These are phyloP conservation scores for Tetrahymena thermophila DNA, from an alignment of 73 alveolate species.

Conservation along the genomic window DNA sequence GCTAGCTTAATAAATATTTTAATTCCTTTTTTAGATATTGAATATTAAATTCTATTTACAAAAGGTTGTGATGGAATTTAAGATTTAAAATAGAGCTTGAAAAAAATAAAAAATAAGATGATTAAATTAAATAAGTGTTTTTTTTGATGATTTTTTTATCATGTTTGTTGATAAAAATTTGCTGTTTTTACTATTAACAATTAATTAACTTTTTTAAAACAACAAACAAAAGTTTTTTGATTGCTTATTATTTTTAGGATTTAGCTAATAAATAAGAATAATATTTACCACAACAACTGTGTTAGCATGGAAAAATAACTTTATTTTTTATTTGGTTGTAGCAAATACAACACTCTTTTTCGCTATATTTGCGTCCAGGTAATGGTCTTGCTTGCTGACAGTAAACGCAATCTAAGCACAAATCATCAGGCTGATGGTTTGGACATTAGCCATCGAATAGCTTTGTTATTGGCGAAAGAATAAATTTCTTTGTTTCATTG, in stretches of 20 bases:
- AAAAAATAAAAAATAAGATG: too few relatives aligned
- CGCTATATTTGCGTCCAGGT: neutral
- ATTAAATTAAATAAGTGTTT: neutral
- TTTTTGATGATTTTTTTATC: neutral
- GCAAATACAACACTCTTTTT: neutral
- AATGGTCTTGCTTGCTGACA: neutral
- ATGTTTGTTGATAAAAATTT: neutral
- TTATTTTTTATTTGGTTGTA: neutral
- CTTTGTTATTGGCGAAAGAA: neutral
- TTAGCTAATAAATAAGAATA: neutral
- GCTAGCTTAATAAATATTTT: too few relatives aligned
- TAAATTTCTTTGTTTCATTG: neutral
- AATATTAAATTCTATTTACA: neutral
- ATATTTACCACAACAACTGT: neutral
- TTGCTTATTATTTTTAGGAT: neutral
- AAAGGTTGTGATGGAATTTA: too few relatives aligned
- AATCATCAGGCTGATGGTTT: neutral
- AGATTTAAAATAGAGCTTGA: too few relatives aligned
- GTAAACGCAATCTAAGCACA: neutral
- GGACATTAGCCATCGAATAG: neutral
- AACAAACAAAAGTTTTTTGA: neutral
- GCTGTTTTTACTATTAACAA: neutral
- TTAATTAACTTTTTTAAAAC: neutral
- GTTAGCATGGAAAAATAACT: neutral
- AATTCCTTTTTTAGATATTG: too few relatives aligned